Base-by-base conservation (phyloP, 2,329 filamentous ascomycete species). In the Raffaelea ambrosiae region DNA sequence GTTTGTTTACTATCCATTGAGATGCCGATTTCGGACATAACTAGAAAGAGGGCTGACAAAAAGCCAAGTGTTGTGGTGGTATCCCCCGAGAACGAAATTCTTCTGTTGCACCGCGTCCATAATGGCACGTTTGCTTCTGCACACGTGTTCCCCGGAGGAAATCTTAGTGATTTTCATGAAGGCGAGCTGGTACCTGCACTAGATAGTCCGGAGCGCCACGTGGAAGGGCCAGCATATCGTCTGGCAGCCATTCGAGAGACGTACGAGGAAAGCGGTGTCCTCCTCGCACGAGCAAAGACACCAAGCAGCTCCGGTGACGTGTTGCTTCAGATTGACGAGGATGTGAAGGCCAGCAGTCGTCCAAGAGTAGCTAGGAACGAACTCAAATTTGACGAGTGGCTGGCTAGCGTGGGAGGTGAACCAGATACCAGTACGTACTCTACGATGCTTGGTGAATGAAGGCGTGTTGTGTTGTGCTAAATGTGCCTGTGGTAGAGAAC, bases 61-160 rank as follows among this genome's bases (percentile, higher is more conserved):
- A 7, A 29, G 11, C 43, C 50, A 94, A n/a, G 88, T 55, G 81
- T 97, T 42, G 71, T 97, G 31, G 75, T 97, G 14, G 72, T 98
- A 43, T 96, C 93, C 0, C 85, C 89, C 0, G 73, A 76, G 44
- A 96, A 97, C 63, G 82, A 95, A 63, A 80, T 97, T 42, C 76
- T 98, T 1, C 79, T 97, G 18, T 79, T 97, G 9, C 89, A 89
- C 63, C 83, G 93, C 53, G 88, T 95, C 3, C 76, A 83, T 54
- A 88, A 88, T 0, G 81, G 79, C 1, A 85, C 89, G 3, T 97
- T 96, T 60, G 79, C 91, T 4, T 91, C 88, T 0, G 93, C 91
- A 0, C 89, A 97, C 61, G 93, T 98, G 51, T 98, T 98, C 56
- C 91, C 93, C 0, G 93, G 93, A 31, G 93, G 93, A 5, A 89